These are phyloP conservation scores for Mucor velutinosus DNA, from an alignment of 371 early-diverging fungal species.

Conservation along the genomic window DNA sequence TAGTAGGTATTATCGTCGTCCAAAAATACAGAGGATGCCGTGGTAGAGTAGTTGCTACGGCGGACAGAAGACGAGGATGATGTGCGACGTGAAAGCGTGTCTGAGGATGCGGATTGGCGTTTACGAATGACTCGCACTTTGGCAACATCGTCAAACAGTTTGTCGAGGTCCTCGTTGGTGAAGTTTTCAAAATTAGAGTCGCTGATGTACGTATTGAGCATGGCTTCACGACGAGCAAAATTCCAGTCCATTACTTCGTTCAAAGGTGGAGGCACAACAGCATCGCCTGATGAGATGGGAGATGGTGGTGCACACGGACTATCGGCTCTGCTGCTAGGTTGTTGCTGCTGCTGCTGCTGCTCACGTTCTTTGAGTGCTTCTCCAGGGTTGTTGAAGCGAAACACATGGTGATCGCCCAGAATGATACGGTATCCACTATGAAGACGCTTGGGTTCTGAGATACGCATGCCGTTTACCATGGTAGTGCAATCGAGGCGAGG, in stretches of 20 bases:
- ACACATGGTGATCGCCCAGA: conserved; percentile 82
- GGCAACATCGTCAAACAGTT: conserved; percentile 56
- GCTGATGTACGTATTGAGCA: conserved; percentile 47
- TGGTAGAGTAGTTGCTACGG: conserved; percentile 24
- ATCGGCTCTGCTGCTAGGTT: neutral
- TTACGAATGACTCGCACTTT: conserved; percentile 41
- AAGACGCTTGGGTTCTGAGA: conserved; percentile 62
- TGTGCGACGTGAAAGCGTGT: conserved; percentile 25
- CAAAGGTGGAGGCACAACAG: conserved; percentile 24
- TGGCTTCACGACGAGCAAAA: conserved; percentile 71
- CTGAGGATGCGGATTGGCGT: conserved; percentile 26
- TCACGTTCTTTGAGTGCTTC: conserved; percentile 77
- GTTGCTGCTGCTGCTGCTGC: neutral
- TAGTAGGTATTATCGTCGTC: conserved; percentile 19
- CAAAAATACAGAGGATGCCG: conserved; percentile 18
- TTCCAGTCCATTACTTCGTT: conserved; percentile 77
- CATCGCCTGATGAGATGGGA: conserved; percentile 47
- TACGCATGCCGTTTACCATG: conserved; percentile 79
- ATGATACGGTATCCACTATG: conserved; percentile 82
- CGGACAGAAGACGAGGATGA: conserved; percentile 27
- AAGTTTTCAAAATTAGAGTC: conserved; percentile 45
- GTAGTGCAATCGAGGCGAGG: conserved; percentile 63
- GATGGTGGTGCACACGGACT: conserved; percentile 52
- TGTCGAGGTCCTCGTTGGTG: conserved; percentile 56
- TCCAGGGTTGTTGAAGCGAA: conserved; percentile 86